phyloP scores from a whole-genome alignment of 805 yeast genomes.

The Candida manassasensis region DNA sequence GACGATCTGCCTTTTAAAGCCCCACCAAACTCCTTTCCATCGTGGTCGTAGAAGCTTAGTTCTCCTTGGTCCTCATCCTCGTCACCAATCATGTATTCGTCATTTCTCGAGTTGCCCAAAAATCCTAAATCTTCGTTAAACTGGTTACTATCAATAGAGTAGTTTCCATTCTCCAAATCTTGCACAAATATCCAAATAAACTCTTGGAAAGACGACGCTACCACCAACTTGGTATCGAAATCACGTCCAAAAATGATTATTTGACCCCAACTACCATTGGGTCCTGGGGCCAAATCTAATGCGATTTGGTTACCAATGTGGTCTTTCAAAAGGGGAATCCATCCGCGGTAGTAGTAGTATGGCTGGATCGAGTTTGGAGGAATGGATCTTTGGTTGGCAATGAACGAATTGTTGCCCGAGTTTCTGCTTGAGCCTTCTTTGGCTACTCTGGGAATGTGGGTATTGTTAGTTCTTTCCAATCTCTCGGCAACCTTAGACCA shows the following conservation, averaged over 20 bases:
- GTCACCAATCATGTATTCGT: constrained; percentile 40
- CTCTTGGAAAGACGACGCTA: constrained; percentile 36
- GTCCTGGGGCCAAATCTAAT: constrained; percentile 37
- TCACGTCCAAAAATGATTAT: constrained; percentile 42
- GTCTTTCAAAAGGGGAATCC: constrained; percentile 41
- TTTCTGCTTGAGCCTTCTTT: constrained; percentile 3
- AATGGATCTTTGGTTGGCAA: constrained; percentile 31
- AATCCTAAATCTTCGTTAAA: constrained; percentile 30
- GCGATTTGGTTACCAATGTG: constrained; percentile 42
- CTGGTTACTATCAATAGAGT: constrained; percentile 32
- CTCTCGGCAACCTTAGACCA: constrained; percentile 40
- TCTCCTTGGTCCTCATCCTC: constrained; percentile 44
- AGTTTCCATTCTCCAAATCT: constrained; percentile 41
- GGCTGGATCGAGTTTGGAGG: constrained; percentile 38
- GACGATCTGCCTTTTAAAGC: constrained; percentile 25
- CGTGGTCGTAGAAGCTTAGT: constrained; percentile 33
- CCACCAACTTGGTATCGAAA: constrained; percentile 39
- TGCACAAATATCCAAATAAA: constrained; percentile 33
- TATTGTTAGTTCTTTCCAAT: constrained; percentile 21
- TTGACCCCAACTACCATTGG: constrained; percentile 39
- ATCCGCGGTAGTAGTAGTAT: constrained; percentile 31
- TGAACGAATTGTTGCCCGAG: constrained; percentile 18
- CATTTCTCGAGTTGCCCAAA: constrained; percentile 33
- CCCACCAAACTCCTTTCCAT: constrained; percentile 31
- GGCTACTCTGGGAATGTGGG: background rate